Conservation (phyloP, 441 rosid species). For the Mallotus repandus region DNA sequence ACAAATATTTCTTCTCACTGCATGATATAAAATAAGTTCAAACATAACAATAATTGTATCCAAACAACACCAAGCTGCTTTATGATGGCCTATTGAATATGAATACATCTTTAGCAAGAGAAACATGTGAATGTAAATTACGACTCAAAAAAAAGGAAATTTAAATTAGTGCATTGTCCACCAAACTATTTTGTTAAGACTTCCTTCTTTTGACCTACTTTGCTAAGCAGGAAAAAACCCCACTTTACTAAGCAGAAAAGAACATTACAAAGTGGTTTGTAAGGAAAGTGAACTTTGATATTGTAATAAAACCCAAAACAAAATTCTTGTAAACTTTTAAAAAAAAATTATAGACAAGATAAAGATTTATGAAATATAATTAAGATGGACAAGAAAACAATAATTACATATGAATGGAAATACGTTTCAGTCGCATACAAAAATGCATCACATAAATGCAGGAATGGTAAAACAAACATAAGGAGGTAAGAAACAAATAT, state of each 20-base stretch:
- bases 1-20: neutral
- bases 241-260: neutral
- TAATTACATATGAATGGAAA: neutral
- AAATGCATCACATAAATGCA: neutral
- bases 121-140: neutral
- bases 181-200: neutral
- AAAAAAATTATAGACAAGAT: neutral
- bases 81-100: slow-evolving; percentile 73
- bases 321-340: neutral
- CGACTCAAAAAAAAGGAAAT: neutral
- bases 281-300: neutral
- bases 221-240: neutral
- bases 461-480: neutral
- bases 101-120: slow-evolving; percentile 14
- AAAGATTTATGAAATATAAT: neutral
- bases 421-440: neutral
- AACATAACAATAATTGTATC: neutral
- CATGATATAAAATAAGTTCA: neutral
- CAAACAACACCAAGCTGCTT: slow-evolving; percentile 25
- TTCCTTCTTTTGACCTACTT: neutral
- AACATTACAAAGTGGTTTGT: neutral
- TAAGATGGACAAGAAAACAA: neutral
- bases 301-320: neutral
- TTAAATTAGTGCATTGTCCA: neutral
- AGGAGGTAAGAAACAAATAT: neutral